Evolutionary conservation across 1,284 basidiomycete species (phyloP).

Genomic region (Cutaneotrichosporon sp.): DNA sequence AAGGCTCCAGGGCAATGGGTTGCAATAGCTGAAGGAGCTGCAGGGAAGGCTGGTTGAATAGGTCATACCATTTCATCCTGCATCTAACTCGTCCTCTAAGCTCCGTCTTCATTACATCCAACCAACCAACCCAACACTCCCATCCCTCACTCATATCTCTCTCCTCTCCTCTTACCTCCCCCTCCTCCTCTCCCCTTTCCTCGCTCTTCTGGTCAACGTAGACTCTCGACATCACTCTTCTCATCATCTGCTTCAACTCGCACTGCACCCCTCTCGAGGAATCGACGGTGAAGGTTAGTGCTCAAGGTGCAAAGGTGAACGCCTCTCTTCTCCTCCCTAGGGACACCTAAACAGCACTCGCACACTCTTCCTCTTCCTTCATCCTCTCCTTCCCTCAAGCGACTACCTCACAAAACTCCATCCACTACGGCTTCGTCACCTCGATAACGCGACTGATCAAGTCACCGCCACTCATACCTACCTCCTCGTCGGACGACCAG

Average conservation of each 20-base stretch:
- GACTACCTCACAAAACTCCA: neutral
- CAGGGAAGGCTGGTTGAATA: neutral
- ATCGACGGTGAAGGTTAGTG: neutral
- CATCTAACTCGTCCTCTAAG: neutral
- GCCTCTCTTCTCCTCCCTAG: neutral
- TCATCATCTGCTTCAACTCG: neutral
- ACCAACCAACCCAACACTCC: neutral
- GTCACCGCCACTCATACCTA: constrained; percentile 12
- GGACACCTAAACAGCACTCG: constrained; percentile 3
- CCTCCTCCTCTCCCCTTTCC: neutral
- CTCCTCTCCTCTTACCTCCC: neutral
- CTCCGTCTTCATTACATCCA: neutral
- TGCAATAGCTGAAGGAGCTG: no score
- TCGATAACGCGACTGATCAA: neutral
- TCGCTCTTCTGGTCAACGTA: neutral
- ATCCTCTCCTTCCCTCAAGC: constrained; percentile 6
- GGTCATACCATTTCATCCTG: neutral
- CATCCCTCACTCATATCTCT: neutral
- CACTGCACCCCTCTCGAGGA: neutral
- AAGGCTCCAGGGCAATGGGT: neutral
- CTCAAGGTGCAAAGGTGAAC: neutral
- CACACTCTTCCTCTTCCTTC: constrained; percentile 13
- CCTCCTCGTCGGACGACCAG: constrained; percentile 4
- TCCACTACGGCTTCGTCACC: neutral
- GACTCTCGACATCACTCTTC: neutral